phyloP scores from a whole-genome alignment of 495 filamentous ascomycete genomes.

The Penicillium parvum region DNA sequence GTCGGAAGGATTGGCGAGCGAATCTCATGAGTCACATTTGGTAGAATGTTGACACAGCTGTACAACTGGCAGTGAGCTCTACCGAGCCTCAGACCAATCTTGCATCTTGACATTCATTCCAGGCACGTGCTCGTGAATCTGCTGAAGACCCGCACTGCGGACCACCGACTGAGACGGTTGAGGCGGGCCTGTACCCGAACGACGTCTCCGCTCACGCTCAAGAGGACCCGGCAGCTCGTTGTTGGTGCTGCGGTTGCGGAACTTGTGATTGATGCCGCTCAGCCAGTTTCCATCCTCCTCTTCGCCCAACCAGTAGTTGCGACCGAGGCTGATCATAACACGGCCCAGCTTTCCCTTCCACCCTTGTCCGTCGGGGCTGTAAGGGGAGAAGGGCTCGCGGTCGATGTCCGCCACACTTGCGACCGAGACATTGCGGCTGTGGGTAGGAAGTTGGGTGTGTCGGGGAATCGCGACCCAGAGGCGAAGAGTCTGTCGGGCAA shows the following conservation, averaged over 20 bases:
- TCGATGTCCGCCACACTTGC: conserved; percentile 47
- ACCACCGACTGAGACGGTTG: conserved; percentile 40
- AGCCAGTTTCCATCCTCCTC: conserved; percentile 56
- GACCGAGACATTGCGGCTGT: conserved; percentile 43
- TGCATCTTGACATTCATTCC: conserved; percentile 41
- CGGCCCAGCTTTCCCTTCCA: conserved; percentile 73
- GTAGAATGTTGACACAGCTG: no score
- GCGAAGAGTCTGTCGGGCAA: conserved; percentile 67
- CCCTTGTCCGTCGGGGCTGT: conserved; percentile 64
- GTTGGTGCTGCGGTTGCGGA: conserved; percentile 37
- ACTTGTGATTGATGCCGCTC: conserved; percentile 51
- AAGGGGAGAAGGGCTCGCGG: conserved; percentile 66
- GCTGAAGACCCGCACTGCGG: conserved; percentile 32
- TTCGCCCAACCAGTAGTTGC: conserved; percentile 71
- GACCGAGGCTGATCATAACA: conserved; percentile 63
- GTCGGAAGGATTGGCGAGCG: no score
- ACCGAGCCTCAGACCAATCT: conserved; percentile 37
- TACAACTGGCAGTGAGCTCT: conserved; percentile 4
- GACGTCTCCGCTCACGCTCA: conserved; percentile 62
- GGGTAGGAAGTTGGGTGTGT: conserved; percentile 42
- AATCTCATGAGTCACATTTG: no score
- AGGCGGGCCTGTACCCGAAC: conserved; percentile 65
- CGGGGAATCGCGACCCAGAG: conserved; percentile 44
- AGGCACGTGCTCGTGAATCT: conserved; percentile 31
- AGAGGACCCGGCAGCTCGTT: conserved; percentile 49